Base-by-base conservation (phyloP, 2,329 filamentous ascomycete genomes). In the Curvularia hawaiiensis region DNA sequence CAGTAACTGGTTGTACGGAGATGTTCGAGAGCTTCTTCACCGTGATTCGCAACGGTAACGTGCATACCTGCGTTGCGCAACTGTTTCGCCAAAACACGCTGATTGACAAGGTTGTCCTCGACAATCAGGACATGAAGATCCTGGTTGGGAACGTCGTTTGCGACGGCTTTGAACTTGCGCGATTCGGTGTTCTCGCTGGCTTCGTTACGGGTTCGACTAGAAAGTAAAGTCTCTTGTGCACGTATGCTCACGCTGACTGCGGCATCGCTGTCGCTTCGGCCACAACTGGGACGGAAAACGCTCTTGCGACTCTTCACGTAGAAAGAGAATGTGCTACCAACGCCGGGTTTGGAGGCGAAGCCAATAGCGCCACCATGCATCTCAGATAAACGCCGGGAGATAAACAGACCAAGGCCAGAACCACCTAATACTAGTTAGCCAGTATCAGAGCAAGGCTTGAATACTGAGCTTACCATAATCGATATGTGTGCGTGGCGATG, bases 61-160 rank as follows among this genome's bases (percentile, higher is more conserved):
- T 65, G 63, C 63, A 73, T 75, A 8, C 75, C 75, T 3, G 72
- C 54, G 11, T 74, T 75, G 7, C 67, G 63, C 4, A 79, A 67
- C 47, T 78, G 77, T 58, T 75, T 78, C 3, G 72, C 65, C 14
- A 79, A 63, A 16, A 79, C 76, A 28, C 72, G 70, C 52, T 79
- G 77, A 22, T 79, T 79, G 35, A 79, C 69, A 6, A 77, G 61
- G 41, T 79, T 78, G 49, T 79, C 77, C 58, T 74, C 73, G 1
- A 76, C 73, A 8, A 76, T 64, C 4, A 76, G 60, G 9, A 75
- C 58, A 41, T 73, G 58, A 1, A 73, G 52, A 0, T 64, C 53
- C 2, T 43, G 51, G 18, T 55, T 43, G 8, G 59, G 33, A 7
- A 64, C 45, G 4, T 52, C 54, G 3, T 41, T 49, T 10, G 47